Conservation (phyloP, 352 stramenopile genomes). For the Globisporangium viniferum region DNA sequence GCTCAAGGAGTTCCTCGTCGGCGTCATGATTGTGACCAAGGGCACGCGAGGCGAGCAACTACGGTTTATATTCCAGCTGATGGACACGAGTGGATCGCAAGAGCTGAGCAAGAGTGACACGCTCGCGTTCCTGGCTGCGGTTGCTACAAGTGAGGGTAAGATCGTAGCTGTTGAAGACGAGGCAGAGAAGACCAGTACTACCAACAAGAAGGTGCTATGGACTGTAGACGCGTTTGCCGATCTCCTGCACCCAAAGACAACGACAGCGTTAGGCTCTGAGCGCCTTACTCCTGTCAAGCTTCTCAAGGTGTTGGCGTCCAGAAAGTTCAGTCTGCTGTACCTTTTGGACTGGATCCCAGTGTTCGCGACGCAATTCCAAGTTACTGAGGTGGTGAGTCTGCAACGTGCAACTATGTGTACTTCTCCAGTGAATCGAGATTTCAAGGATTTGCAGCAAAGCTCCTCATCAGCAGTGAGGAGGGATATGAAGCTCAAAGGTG, state of each 20-base stretch:
- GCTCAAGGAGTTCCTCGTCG: conserved; percentile 37
- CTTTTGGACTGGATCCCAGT: conserved; percentile 39
- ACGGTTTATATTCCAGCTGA: conserved; percentile 39
- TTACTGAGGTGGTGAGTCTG: conserved; percentile 5
- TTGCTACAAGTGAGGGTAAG: conserved; percentile 7
- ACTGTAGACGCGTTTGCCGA: conserved; percentile 17
- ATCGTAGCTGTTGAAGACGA: conserved; percentile 25
- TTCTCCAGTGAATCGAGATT: conserved; percentile 5
- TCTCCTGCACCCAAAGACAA: conserved; percentile 19
- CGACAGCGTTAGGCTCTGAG: background rate
- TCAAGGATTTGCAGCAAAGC: background rate
- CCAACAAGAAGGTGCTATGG: conserved; percentile 3
- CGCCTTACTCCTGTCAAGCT: conserved; percentile 22
- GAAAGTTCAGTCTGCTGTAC: conserved; percentile 15
- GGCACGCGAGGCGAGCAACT: conserved; percentile 43
- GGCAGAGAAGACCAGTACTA: background rate
- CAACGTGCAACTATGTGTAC: background rate
- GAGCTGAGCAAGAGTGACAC: conserved; percentile 28
- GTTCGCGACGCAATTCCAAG: conserved; percentile 25
- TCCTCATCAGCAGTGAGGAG: background rate
- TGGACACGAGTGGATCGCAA: conserved; percentile 16
- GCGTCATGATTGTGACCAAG: conserved; percentile 26
- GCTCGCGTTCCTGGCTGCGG: conserved; percentile 20
- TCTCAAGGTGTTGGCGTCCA: conserved; percentile 20
- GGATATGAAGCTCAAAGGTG: background rate